Base-by-base conservation (phyloP, 2,329 filamentous ascomycete genomes). In the Paracoccidioides lutzii region DNA sequence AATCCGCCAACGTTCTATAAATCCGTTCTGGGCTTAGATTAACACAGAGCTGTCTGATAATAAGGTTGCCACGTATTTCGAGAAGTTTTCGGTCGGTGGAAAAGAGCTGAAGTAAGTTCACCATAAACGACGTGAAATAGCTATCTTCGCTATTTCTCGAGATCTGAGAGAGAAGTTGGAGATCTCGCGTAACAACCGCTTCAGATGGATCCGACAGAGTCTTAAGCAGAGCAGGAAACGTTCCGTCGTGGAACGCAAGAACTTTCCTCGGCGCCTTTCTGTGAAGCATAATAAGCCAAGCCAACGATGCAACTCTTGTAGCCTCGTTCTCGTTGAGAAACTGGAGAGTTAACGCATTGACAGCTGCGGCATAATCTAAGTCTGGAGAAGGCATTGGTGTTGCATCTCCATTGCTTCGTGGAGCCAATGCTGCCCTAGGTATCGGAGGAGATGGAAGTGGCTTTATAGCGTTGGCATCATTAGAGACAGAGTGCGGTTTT, bases 61-160 rank as follows among this genome's bases (percentile, higher is more conserved):
- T 98, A 40, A 98, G 77, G 66, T 98, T 98, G 7, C 94, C 93
- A 55, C 93, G 79, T 2, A 87, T 93, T 72, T 98, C 93, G 5
- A 98, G 77, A 30, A 98, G 77, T 63, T 89, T 87, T 37, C 93
- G 81, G 67, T 98, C 93, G 0, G 93, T 97, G 44, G 89, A 94
- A 68, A 98, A 98, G 0, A 98, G 80, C 67, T 96, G 93, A 45
- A 98, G 76, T 8, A 98, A 76, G 66, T 95, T 95, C 58, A 96
- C 87, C 93, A 98, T 98, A 69, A 98, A 98, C 30, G 91, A 95
- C 1, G 88, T 86, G 67, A 98, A 98, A 71, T 97, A 97, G 61
- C 90, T 89, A 66, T 98, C 93, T 65, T 97, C 93, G 66, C 90
- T 97, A 64, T 96, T 95, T 61, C 87, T 84, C 2, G 91, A 97